Conservation (phyloP, 2,329 filamentous ascomycete species). For the Fusarium subglutinans region DNA sequence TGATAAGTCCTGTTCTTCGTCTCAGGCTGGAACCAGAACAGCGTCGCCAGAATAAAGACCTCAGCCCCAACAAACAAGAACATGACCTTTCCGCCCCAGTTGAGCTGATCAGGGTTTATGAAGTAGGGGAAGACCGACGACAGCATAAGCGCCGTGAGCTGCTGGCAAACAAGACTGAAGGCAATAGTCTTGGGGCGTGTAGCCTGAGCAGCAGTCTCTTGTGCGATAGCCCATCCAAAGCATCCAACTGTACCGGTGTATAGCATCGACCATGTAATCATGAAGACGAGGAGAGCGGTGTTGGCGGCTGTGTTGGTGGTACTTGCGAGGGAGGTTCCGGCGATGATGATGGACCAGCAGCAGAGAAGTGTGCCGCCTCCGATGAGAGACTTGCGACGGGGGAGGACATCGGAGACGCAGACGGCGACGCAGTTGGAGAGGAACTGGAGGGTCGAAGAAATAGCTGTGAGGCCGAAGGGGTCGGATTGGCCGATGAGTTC, state of each 20-base stretch:
- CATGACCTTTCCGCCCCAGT: conserved; percentile 52
- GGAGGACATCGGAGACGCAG: conserved; percentile 38
- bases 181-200: conserved; percentile 45
- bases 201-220: conserved; percentile 42
- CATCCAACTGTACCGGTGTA: conserved; percentile 43
- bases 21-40: conserved; percentile 50
- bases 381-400: conserved; percentile 40
- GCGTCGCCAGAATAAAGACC: conserved; percentile 43
- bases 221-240: conserved; percentile 44
- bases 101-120: conserved; percentile 50
- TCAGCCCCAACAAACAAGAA: conserved; percentile 50
- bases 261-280: conserved; percentile 46
- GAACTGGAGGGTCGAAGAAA: conserved; percentile 43
- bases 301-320: conserved; percentile 37
- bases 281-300: conserved; percentile 41
- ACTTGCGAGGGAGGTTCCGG: conserved; percentile 35
- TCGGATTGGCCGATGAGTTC: conserved; percentile 45
- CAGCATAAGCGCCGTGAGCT: conserved; percentile 48
- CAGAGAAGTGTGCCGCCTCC: conserved; percentile 41
- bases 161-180: conserved; percentile 44
- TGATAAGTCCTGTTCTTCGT: conserved; percentile 51
- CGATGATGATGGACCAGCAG: conserved; percentile 43
- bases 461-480: conserved; percentile 43
- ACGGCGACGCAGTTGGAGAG: conserved; percentile 42
- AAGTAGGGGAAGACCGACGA: conserved; percentile 50